Base-by-base conservation (phyloP, 75 land plant genomes). In the Ceratopteris richardii region DNA sequence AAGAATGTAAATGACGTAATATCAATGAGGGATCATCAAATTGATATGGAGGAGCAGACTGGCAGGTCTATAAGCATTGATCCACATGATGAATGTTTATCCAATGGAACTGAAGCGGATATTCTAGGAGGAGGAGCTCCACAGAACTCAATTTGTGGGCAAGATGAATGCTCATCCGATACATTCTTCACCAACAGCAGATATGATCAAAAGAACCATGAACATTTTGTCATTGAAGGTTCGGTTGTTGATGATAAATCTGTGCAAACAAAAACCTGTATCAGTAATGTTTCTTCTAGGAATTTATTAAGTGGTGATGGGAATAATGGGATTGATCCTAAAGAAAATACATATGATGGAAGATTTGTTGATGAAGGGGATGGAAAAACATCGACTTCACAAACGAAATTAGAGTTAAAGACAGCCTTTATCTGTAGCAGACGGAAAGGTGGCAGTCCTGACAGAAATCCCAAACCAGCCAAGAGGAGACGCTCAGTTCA, bases 381-480 rank as follows among this genome's bases (percentile, higher is more conserved):
- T 33, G 37, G 9, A 3, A 33, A 33, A 33, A 33, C 37, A 3
- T 33, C 9, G 3, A 33, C 37, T 33, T 33, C 9, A 4, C 3
- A 3, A 33, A 4, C 37, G 3, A 33, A 33, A 33, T 33, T 33
- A 33, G 37, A 33, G 37, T 33, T 9, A 33, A 9, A 33, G 3
- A 33, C 37, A 4, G 37, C 9, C 9, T 33, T 33, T 33, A 9
- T 33, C 7, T 4, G 9, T 9, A 33, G 37, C 9, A 3, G 50
- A 14, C 82, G 80, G 51, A 75, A 67, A 29, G 90, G 82, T 22
- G 64, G 53, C 64, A 77, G 58, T 47, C 75, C 76, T 26, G 78
- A 73, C 31, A 42, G 31, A 26, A 90, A 86, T 67, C 90, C 87
- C 14, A 85, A 90, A 54, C 90, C 93, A 22, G 70, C 74, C 65